phyloP scores from a whole-genome alignment of 2,329 filamentous ascomycete species.

The Paraconiothyrium brasiliense region DNA sequence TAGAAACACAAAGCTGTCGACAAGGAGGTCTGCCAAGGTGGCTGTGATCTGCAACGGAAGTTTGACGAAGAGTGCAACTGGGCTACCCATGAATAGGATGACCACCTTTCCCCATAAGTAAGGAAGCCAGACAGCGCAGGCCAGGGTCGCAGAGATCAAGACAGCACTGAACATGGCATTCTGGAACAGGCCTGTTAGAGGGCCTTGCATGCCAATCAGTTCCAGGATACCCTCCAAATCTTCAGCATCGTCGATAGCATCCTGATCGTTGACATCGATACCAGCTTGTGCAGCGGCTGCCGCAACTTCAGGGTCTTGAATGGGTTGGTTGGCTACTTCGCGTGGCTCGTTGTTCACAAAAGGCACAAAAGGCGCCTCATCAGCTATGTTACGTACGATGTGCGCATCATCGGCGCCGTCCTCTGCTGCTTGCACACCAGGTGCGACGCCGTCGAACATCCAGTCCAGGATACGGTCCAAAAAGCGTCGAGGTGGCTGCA shows the following conservation, averaged over 20 bases:
- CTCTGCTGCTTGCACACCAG: conserved; percentile 35
- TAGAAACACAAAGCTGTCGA: conserved; percentile 76
- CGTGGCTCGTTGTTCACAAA: conserved; percentile 54
- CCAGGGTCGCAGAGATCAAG: conserved; percentile 83
- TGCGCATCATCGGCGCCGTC: conserved; percentile 64
- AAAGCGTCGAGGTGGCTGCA: conserved; percentile 25
- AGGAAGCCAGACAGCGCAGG: conserved; percentile 85
- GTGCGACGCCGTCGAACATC: conserved; percentile 59
- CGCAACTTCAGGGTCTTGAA: conserved; percentile 66
- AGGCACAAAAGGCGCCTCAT: conserved; percentile 69
- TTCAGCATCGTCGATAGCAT: conserved; percentile 83
- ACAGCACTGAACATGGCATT: conserved; percentile 95
- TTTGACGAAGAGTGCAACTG: conserved; percentile 70
- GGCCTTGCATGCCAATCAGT: conserved; percentile 94
- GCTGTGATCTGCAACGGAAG: conserved; percentile 78
- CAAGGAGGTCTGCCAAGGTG: conserved; percentile 77
- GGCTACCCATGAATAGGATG: conserved; percentile 81
- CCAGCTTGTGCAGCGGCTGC: conserved; percentile 73
- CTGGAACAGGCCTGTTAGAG: conserved; percentile 87
- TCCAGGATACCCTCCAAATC: conserved; percentile 97
- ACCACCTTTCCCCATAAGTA: conserved; percentile 91
- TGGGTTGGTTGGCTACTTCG: conserved; percentile 36
- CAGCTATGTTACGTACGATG: conserved; percentile 65
- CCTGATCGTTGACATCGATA: conserved; percentile 73
- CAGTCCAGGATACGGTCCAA: conserved; percentile 53